phyloP scores from a whole-genome alignment of 352 stramenopile genomes.

The Pythium angustatum region DNA sequence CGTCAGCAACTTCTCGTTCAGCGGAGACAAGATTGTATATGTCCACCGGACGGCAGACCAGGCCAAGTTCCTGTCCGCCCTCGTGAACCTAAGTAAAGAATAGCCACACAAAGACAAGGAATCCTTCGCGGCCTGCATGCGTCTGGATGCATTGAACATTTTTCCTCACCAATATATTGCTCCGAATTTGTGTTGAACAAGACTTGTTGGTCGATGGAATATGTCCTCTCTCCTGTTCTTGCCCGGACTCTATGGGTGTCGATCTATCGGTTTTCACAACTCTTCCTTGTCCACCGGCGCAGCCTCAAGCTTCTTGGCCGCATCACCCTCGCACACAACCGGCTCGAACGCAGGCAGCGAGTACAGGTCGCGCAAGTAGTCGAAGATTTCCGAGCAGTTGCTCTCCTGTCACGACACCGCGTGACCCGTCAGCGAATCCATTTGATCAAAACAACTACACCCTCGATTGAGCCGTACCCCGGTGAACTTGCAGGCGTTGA shows the following conservation, averaged over 20 bases:
- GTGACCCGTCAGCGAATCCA: too few relatives aligned
- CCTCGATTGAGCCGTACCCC: conserved; percentile 33
- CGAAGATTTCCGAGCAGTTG: conserved; percentile 63
- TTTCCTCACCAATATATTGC: conserved; percentile 23
- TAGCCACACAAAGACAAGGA: conserved; percentile 31
- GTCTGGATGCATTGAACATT: conserved; percentile 19
- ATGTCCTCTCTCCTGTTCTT: too few relatives aligned
- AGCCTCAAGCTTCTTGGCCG: conserved; percentile 8
- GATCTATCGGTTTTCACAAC: conserved; percentile 22
- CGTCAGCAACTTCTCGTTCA: conserved; percentile 89
- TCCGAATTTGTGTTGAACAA: conserved; percentile 11
- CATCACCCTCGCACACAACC: conserved; percentile 37
- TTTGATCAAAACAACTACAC: neutral
- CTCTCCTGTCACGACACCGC: conserved; percentile 46
- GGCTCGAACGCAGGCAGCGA: conserved; percentile 35
- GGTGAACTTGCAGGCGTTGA: conserved; percentile 53
- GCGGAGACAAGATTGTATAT: conserved; percentile 87
- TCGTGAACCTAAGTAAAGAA: conserved; percentile 78
- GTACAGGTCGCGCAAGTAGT: conserved; percentile 63
- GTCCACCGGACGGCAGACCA: conserved; percentile 87
- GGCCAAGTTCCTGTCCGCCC: conserved; percentile 82
- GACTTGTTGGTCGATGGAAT: too few relatives aligned
- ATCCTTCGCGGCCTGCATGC: neutral
- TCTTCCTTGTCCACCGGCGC: conserved; percentile 39
- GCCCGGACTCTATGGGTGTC: neutral